Base-by-base conservation (phyloP, 2,329 filamentous ascomycete genomes). In the Cercospora beticola region DNA sequence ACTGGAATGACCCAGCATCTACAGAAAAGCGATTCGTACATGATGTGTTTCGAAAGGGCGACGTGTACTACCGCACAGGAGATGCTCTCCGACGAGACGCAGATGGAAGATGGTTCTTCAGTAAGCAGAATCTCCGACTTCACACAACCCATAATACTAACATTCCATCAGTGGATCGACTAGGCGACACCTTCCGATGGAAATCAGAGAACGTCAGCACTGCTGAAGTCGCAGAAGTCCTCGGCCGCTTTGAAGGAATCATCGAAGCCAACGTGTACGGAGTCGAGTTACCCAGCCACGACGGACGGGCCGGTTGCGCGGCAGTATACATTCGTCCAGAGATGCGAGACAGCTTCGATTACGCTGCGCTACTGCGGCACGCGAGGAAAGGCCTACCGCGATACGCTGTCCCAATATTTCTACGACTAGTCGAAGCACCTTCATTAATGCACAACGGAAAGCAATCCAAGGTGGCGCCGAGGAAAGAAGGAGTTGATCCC, bases 191-290 rank as follows among this genome's bases (percentile, higher is more conserved):
- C 0, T 93, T 90, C 81, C 87, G 90, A 60, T 93, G 90, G 90
- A 92, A 95, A 82, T 89, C 89, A 18, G 65, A 71, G 69, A 81
- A 81, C 68, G 79, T 81, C 10, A 75, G 71, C 62, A 81, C 80
- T 1, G 77, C 78, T 61, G 93, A 97, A 79, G 93, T 97, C n/a
- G 86, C 90, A 16, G 87, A 93, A 76, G 87, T 88, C 0, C 80
- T 97, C 0, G 89, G 91, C 14, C 80, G 83, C 0, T 90, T 93
- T 76, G 83, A 88, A 0, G 82, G 83, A 0, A 84, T 97, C n/a
- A 82, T 85, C 28, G 93, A 97, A 81, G 90, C 91, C 33, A 96
- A 96, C 74, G 93, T 97, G 12, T 97, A 96, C 75, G 93, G 93
- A 46, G 91, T 97, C 2, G 79, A 88, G 52, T 80, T 97, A 7